phyloP scores from a whole-genome alignment of 1,284 basidiomycete species.

The Ustilago hordei region DNA sequence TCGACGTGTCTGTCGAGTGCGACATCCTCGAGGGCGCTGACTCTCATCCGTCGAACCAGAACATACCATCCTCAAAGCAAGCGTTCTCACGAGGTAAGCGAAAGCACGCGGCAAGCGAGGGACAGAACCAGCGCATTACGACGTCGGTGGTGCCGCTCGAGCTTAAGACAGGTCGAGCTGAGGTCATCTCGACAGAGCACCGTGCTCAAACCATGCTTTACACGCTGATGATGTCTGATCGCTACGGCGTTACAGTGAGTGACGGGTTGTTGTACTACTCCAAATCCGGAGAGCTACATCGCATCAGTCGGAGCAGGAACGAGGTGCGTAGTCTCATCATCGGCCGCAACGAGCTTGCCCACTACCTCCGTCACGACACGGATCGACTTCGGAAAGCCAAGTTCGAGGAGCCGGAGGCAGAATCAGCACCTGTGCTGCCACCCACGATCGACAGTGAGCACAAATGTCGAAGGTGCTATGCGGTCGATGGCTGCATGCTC shows the following conservation, averaged over 20 bases:
- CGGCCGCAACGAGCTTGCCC: constrained; percentile 86
- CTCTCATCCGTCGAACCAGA: background rate
- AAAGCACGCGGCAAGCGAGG: background rate
- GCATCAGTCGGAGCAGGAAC: constrained; percentile 80
- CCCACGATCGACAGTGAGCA: constrained; percentile 85
- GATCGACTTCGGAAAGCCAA: constrained; percentile 44
- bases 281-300: constrained; percentile 85
- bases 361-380: constrained; percentile 73
- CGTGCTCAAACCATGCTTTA: constrained; percentile 98
- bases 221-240: constrained; percentile 88
- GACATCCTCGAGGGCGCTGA: constrained; percentile 59
- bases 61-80: constrained; percentile 1
- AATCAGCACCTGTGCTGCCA: constrained; percentile 71
- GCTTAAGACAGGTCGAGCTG: constrained; percentile 89
- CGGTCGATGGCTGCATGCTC: constrained; percentile 88
- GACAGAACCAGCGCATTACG: background rate
- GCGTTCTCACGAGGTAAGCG: constrained; percentile 24
- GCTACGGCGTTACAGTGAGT: constrained; percentile 76
- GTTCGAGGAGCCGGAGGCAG: constrained; percentile 16
- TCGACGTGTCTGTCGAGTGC: constrained; percentile 86
- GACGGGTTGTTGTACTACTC: constrained; percentile 94
- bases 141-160: constrained; percentile 80
- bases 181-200: constrained; percentile 79
- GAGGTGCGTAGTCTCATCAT: constrained; percentile 86
- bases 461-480: constrained; percentile 84